phyloP scores from a whole-genome alignment of 768 basidiomycete genomes.

The Paxillus involutus region DNA sequence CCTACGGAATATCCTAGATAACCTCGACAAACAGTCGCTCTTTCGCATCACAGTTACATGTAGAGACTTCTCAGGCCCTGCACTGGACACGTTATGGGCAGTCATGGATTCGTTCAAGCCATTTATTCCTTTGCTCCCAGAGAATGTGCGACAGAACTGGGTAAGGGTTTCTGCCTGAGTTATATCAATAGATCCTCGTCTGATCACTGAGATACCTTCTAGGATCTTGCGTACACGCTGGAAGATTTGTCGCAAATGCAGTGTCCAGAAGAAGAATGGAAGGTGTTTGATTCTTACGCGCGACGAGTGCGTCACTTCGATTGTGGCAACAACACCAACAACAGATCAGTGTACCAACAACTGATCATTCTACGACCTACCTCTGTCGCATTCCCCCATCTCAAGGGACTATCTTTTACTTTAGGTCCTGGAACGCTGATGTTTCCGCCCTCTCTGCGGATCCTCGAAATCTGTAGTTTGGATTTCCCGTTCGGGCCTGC shows the following conservation, averaged over 20 bases:
- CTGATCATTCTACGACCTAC: conserved; percentile 11
- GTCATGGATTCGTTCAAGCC: conserved; percentile 17
- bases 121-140: no score
- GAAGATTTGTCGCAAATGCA: background rate
- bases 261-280: conserved; percentile 14
- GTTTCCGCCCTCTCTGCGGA: conserved; percentile 15
- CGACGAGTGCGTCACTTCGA: conserved; percentile 14
- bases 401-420: conserved; percentile 6
- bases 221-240: no score
- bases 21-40: conserved; percentile 10
- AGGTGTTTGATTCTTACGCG: conserved; percentile 15
- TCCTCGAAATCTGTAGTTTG: conserved; percentile 1
- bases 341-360: conserved; percentile 17
- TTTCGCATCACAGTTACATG: no score
- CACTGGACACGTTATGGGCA: conserved; percentile 19
- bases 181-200: no score
- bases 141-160: no score
- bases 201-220: no score
- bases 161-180: no score
- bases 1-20: conserved; percentile 6
- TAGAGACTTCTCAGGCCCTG: background rate
- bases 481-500: no score
- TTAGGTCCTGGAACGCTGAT: conserved; percentile 8
- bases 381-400: conserved; percentile 11
- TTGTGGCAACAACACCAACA: conserved; percentile 3